These are phyloP conservation scores for Guillardia theta DNA, from an alignment of 78 protist species.

Conservation along the genomic window DNA sequence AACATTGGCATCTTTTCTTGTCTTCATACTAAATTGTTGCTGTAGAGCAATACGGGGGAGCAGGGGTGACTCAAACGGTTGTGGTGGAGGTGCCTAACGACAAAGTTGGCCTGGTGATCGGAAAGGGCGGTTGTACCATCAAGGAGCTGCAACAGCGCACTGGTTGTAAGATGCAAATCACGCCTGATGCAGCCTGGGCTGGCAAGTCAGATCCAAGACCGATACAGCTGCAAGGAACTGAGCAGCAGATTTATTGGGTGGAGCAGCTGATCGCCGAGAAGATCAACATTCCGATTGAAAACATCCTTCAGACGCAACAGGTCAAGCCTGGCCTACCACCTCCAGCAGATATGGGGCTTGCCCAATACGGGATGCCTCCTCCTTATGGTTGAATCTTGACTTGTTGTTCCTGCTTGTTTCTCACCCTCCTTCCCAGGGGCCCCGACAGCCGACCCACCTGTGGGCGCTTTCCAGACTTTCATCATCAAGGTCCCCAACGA, in stretches of 20 bases:
- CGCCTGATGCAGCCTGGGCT: background rate
- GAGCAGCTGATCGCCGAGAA: background rate
- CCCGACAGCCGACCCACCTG: background rate
- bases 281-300: background rate
- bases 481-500: background rate
- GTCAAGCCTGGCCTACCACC: background rate
- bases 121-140: background rate
- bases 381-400: no score
- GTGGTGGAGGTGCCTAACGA: background rate
- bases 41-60: background rate
- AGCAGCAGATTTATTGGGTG: background rate
- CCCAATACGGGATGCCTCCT: background rate
- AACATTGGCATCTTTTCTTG: no score
- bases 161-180: background rate
- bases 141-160: background rate
- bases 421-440: no score
- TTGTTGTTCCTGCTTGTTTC: no score
- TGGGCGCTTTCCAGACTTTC: background rate
- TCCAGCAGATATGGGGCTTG: background rate
- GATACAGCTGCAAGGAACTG: background rate
- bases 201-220: background rate
- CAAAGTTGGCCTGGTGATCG: background rate
- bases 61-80: background rate
- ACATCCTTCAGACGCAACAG: background rate
- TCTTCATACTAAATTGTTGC: background rate